Conservation (phyloP, 2,329 filamentous ascomycete species). For the Grosmannia serpens region DNA sequence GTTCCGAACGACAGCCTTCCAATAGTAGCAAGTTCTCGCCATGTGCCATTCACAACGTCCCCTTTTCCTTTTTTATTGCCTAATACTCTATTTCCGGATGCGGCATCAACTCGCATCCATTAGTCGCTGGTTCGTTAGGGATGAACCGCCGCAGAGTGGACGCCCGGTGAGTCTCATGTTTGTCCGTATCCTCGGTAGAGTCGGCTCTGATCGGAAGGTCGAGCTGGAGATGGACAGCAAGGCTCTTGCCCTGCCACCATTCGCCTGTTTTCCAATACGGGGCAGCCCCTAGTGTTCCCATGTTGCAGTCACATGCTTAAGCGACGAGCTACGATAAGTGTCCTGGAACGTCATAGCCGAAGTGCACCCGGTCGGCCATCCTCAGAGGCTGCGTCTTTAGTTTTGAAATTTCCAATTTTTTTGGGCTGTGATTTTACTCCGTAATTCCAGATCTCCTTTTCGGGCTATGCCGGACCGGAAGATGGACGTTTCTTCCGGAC, state of each 20-base stretch:
- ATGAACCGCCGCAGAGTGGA: not conserved
- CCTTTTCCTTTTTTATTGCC: not conserved
- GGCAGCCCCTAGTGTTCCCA: not conserved
- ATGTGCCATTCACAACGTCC: not conserved
- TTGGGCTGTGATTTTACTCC: not conserved
- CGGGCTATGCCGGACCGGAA: not conserved
- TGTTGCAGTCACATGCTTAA: not conserved
- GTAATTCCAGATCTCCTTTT: not conserved
- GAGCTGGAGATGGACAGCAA: not conserved
- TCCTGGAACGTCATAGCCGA: not conserved
- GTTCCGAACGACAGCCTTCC: not conserved
- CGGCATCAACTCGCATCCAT: not conserved
- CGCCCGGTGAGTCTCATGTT: not conserved
- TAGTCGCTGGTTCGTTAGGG: not conserved
- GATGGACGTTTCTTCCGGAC: not conserved
- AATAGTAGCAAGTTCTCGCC: not conserved
- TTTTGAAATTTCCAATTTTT: constrained; percentile 4
- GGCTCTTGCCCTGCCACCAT: not conserved
- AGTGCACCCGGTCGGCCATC: not conserved
- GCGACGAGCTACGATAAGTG: not conserved
- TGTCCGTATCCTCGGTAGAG: not conserved
- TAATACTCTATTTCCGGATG: not conserved
- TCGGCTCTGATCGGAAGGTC: not conserved
- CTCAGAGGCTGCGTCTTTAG: not conserved
- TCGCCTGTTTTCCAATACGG: not conserved